Evolutionary conservation across 192 early-diverging fungal genomes (phyloP).

Genomic region (Rhizoclosmatium sp.): DNA sequence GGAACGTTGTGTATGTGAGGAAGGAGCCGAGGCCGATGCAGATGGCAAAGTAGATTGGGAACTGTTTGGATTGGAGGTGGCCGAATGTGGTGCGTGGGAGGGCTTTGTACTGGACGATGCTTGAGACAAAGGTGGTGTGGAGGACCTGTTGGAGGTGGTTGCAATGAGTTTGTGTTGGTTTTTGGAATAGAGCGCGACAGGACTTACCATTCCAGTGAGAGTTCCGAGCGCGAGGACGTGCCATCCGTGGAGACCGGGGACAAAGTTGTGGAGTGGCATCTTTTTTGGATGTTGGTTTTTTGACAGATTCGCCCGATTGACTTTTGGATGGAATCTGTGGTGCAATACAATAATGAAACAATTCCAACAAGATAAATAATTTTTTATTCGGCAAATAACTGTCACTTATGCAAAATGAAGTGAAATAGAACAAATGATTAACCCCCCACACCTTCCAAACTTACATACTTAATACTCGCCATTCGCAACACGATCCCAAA

Average conservation of each 20-base stretch:
- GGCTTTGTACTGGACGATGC: constrained; percentile 26
- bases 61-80: constrained; percentile 18
- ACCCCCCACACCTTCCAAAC: background rate
- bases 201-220: constrained; percentile 31
- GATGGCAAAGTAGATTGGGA: constrained; percentile 34
- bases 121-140: constrained; percentile 36
- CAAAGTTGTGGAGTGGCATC: constrained; percentile 6
- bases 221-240: constrained; percentile 37
- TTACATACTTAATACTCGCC: constrained; percentile 6
- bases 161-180: background rate
- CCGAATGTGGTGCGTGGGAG: constrained; percentile 15
- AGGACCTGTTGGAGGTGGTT: constrained; percentile 9
- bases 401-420: no score
- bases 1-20: constrained; percentile 22
- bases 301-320: no score
- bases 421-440: background rate
- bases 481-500: constrained; percentile 1
- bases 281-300: background rate
- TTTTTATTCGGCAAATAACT: no score
- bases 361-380: no score
- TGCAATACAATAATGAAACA: no score
- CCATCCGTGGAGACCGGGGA: constrained; percentile 30
- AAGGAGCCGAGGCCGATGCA: background rate
- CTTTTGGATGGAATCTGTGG: no score
- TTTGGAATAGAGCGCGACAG: background rate